A percentile compares a stretch with the other conserved stretches of the same genome.
Conservation (phyloP, 2,329 filamentous ascomycete genomes). For the Fusarium avenaceum region DNA sequence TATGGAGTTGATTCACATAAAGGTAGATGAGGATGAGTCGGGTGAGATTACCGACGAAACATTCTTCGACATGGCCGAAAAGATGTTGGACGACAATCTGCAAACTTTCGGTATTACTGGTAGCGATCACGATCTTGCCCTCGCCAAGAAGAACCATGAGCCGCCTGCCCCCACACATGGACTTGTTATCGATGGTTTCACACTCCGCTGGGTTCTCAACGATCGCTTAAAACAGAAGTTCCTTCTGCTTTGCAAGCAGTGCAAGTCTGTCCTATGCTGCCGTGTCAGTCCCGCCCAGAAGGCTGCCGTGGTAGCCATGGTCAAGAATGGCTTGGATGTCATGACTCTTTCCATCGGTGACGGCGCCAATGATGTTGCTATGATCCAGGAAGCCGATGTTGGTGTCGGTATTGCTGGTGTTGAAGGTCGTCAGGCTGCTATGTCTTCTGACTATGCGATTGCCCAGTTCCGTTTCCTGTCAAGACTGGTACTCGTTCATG, state of each 20-base stretch:
- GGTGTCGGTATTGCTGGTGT: slow-evolving; percentile 95
- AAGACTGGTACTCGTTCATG: slow-evolving; percentile 88
- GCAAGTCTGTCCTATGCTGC: slow-evolving; percentile 95
- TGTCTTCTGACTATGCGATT: slow-evolving; percentile 97
- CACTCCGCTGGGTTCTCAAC: slow-evolving; percentile 87
- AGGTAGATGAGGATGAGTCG: slow-evolving; percentile 80
- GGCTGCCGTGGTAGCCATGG: slow-evolving; percentile 95
- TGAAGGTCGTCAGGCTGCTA: slow-evolving; percentile 91
- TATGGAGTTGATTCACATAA: slow-evolving; percentile 95
- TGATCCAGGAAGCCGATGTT: slow-evolving; percentile 98
- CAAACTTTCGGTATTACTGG: slow-evolving; percentile 82
- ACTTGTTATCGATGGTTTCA: slow-evolving; percentile 94
- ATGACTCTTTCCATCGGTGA: slow-evolving; percentile 96
- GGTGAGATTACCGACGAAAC: slow-evolving; percentile 62
- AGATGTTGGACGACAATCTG: slow-evolving; percentile 81
- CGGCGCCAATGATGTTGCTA: slow-evolving; percentile 95
- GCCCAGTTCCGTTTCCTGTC: slow-evolving; percentile 93
- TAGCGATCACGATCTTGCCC: slow-evolving; percentile 84
- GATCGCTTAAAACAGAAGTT: slow-evolving; percentile 91
- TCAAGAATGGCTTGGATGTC: slow-evolving; percentile 93
- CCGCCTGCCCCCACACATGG: slow-evolving; percentile 90
- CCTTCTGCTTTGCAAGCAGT: slow-evolving; percentile 94
- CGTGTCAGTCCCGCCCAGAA: slow-evolving; percentile 98
- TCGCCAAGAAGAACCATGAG: slow-evolving; percentile 85
- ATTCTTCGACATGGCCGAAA: slow-evolving; percentile 71